Percentiles rank a stretch among this genome's conserved stretches.
Conservation (phyloP, 345 rosid species). For the Pistacia vera region DNA sequence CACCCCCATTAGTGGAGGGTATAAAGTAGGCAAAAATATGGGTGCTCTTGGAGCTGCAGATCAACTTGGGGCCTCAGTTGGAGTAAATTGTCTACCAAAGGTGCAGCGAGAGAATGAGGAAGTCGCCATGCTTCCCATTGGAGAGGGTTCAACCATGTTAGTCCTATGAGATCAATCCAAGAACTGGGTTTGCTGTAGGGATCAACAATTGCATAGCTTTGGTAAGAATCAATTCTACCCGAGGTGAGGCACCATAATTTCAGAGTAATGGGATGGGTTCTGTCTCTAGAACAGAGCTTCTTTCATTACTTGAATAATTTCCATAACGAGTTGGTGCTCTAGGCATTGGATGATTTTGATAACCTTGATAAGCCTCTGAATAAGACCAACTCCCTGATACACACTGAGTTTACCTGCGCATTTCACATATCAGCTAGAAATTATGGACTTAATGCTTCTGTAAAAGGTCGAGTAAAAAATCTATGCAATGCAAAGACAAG, state of each 20-base stretch:
- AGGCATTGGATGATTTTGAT: slow-evolving; percentile 16
- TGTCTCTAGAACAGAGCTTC: not conserved
- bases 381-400: slow-evolving; percentile 3
- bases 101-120: slow-evolving; percentile 2
- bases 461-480: not conserved
- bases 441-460: not conserved
- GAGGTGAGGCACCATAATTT: slow-evolving; percentile 5
- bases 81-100: slow-evolving; percentile 17
- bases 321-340: slow-evolving; percentile 15
- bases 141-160: slow-evolving; percentile 15
- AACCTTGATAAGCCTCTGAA: slow-evolving; percentile 9
- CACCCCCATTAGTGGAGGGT: slow-evolving; percentile 11
- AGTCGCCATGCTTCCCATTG: slow-evolving; percentile 5
- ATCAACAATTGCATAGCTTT: slow-evolving; percentile 7
- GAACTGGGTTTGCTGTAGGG: slow-evolving; percentile 8
- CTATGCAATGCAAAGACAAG: not conserved
- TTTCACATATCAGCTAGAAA: not conserved
- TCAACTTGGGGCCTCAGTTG: not conserved
- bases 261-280: not conserved
- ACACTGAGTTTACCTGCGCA: slow-evolving; percentile 14
- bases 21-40: not conserved
- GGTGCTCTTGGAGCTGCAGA: slow-evolving; percentile 13
- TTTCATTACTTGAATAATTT: slow-evolving; percentile 4
- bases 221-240: slow-evolving; percentile 16
- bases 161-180: not conserved